A percentile compares a stretch with the other conserved stretches of the same genome.
These are phyloP conservation scores for Flaveria ramosissima DNA, from an alignment of 129 eudicot genomes.

Conservation along the genomic window DNA sequence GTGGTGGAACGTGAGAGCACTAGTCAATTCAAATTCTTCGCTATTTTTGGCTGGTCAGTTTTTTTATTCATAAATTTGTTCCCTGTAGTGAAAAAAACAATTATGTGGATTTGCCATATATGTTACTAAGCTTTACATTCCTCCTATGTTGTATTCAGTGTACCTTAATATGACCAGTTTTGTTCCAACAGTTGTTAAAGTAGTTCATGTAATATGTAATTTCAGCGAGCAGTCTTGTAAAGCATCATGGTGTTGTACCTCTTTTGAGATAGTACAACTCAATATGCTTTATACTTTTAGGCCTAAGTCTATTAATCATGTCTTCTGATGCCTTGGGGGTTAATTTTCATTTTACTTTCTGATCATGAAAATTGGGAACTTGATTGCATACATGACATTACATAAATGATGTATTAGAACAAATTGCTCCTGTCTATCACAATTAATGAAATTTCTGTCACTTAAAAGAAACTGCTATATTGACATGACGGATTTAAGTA, in stretches of 20 bases:
- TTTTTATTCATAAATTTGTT: constrained; percentile 39
- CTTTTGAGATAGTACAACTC: too few species aligned
- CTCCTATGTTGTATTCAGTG: constrained; percentile 33
- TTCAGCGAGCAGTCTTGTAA: constrained; percentile 9
- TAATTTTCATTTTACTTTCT: background rate
- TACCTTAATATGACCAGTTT: constrained; percentile 29
- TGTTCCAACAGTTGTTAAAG: constrained; percentile 10
- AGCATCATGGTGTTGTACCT: background rate
- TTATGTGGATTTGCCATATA: constrained; percentile 27
- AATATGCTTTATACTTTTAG: too few species aligned
- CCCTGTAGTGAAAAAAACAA: constrained; percentile 29
- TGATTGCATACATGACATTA: background rate
- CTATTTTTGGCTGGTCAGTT: constrained; percentile 44
- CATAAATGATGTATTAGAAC: background rate
- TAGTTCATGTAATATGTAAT: constrained; percentile 18
- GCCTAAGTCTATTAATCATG: too few species aligned
- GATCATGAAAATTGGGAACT: background rate
- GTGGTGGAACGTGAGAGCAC: constrained; percentile 30
- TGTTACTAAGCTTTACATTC: constrained; percentile 38
- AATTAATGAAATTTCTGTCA: background rate
- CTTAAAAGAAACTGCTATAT: background rate
- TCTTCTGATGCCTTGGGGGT: too few species aligned
- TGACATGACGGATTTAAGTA: too few species aligned
- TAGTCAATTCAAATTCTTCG: constrained; percentile 44
- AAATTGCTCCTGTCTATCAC: background rate